Evolutionary conservation across 1,284 basidiomycete genomes (phyloP), one percentile per base, ranked within the genome.

Genomic region (Anthracocystis setariae): DNA sequence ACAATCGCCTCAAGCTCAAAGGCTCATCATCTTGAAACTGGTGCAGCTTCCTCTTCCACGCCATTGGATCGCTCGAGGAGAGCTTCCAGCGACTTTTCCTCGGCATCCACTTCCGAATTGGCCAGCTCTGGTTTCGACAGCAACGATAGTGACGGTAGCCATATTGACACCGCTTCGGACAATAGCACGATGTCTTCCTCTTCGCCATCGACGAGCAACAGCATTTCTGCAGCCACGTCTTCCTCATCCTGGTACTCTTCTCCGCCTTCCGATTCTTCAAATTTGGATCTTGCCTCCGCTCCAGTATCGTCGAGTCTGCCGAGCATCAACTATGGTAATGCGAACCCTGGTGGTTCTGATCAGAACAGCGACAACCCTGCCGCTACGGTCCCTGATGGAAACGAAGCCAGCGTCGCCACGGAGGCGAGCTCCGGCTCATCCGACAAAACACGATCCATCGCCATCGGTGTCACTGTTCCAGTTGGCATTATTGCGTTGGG

Each of bases 401-500:
- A 3, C 38, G 35, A 53, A 17, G 8, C 25, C 21, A 37, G 18
- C 17, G 7, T 21, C 7, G 43, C 21, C 5, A 20, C 50, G 1
- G 18, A 38, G 8, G 29, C 15, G 0, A 3, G 39, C 1, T 21
- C 49, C 12, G 20, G 32, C 4, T 54, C 51, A 9, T 29, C 46
- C 13, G 5, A 35, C 18, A 46, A 33, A 8, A 47, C 48, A 17
- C 42, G 23, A 21, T 21, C 51, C 20, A 46, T 66, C 13, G 52
- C 42, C 0, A 46, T 25, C 2, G 63, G 63, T 2, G 47, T 60
- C 5, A 60, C 51, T n/a, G 63, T 66, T 1, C 56, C 63, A 3
- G 40, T 66, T 4, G 48, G 51, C 13, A 24, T 66, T 8, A 46
- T 66, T 1, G 63, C 56, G 15, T 32, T 66, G 27, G 56, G 51